Conservation (phyloP, 2,329 filamentous ascomycete genomes). For the Eurotiales sp. region DNA sequence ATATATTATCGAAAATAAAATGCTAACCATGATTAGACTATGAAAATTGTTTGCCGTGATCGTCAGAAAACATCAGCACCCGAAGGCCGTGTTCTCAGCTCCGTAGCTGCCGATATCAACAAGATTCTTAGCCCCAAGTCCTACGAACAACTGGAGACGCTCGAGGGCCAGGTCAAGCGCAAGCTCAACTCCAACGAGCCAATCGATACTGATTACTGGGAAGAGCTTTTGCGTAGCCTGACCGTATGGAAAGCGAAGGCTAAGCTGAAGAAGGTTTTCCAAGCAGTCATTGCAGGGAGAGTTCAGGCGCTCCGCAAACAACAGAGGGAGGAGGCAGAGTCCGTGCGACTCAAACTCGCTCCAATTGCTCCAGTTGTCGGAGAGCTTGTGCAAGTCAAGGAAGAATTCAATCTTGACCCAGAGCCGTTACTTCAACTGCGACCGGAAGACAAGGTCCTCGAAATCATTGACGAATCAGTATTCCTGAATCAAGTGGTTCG, state of each 20-base stretch:
- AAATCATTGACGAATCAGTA: constrained; percentile 54
- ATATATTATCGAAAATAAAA: constrained; percentile 1
- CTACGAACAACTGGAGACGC: constrained; percentile 75
- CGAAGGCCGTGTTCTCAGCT: constrained; percentile 72
- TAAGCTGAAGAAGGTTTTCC: constrained; percentile 72
- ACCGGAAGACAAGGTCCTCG: constrained; percentile 59
- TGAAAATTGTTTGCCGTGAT: constrained; percentile 79
- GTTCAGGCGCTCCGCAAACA: constrained; percentile 63
- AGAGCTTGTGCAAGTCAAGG: constrained; percentile 34
- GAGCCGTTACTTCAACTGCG: constrained; percentile 63
- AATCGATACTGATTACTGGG: constrained; percentile 97
- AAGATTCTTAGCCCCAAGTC: constrained; percentile 80
- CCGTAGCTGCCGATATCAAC: constrained; percentile 84
- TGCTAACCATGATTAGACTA: constrained; percentile 52
- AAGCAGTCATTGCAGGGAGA: constrained; percentile 68
- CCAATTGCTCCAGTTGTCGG: constrained; percentile 42
- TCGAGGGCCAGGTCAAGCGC: constrained; percentile 80
- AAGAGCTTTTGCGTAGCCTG: constrained; percentile 80
- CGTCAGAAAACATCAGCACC: constrained; percentile 61
- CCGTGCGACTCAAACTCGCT: constrained; percentile 52
- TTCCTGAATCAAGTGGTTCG: constrained; percentile 57
- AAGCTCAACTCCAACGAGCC: constrained; percentile 87
- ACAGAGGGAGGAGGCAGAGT: constrained; percentile 64
- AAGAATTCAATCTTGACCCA: constrained; percentile 51
- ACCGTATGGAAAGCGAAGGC: constrained; percentile 90